Evolutionary conservation across 495 filamentous ascomycete species (phyloP), one percentile per base, ranked within the genome.

Genomic region (Neurospora pannonica): DNA sequence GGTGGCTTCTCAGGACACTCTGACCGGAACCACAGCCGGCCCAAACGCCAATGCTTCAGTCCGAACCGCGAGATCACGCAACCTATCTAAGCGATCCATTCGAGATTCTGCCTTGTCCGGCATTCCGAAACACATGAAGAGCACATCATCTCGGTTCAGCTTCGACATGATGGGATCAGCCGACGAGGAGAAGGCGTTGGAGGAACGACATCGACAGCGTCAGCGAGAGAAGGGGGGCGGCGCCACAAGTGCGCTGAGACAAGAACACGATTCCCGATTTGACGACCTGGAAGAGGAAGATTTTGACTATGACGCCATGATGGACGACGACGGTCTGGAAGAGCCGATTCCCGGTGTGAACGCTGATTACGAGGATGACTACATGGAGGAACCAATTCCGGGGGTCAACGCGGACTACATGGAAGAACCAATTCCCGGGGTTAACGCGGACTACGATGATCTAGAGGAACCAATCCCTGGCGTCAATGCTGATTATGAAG

Each of bases 91-190:
- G 72, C 75, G 83, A 70, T 83, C 86, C 72, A 75, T 80, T 6
- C 79, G 84, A 34, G 81, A 81, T 62, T 81, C 83, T 5, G 81
- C 81, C 19, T 79, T 87, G 6, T 87, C 87, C 4, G 88, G 89
- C 0, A 48, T 88, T 21, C 92, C 93, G 0, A 92, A 86, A 76
- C 93, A 95, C 80, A 90, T 94, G 80, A 94, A 92, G 76, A 95
- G 93, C 80, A 95, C 91, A 71, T 92, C 94, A 0, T 97, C 93
- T 3, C 86, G 94, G 11, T 97, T 98, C 77, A 97, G 94, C 78
- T 98, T 98, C 77, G 94, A 97, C 78, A 93, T 97, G 87, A 89
- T 91, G n/a, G 94, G 92, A 39, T 90, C 93, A 17, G 90, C 92
- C 6, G 88, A 88, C 13, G 90, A 97, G 79, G 94, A 98, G 80